A percentile compares a stretch with the other conserved stretches of the same genome.
Evolutionary conservation across 1,284 basidiomycete species (phyloP).

Genomic region (Schizophyllum commune): DNA sequence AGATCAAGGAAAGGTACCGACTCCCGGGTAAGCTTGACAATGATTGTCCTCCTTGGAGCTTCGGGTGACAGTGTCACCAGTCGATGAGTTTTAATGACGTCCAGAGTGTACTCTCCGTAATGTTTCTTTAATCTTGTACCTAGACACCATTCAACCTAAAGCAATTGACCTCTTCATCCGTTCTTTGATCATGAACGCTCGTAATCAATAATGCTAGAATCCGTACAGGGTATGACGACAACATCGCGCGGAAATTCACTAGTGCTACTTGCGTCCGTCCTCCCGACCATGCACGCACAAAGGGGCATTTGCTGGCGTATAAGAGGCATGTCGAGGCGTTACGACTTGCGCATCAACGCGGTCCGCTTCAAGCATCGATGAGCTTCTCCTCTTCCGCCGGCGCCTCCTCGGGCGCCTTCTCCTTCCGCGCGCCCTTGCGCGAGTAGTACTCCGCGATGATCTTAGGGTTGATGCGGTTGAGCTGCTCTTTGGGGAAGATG

Average conservation of each 20-base stretch:
- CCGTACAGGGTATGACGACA: neutral
- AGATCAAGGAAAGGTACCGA: no score
- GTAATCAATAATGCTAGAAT: no score
- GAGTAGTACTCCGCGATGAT: constrained; percentile 84
- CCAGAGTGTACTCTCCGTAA: no score
- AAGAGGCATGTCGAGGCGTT: no score
- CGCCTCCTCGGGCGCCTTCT: constrained; percentile 45
- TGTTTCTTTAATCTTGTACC: no score
- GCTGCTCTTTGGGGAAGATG: constrained; percentile 98
- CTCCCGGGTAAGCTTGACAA: no score
- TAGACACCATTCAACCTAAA: no score
- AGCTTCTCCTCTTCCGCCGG: constrained; percentile 48
- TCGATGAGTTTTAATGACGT: no score
- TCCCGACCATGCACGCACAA: neutral
- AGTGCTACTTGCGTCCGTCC: neutral
- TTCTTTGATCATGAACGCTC: no score
- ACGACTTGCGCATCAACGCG: neutral
- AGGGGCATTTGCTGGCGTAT: neutral
- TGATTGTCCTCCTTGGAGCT: no score
- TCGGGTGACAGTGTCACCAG: no score
- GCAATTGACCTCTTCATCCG: no score
- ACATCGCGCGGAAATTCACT: neutral
- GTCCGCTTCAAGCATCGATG: constrained; percentile 26
- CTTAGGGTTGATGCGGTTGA: constrained; percentile 93
- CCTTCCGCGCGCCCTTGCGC: constrained; percentile 40